Evolutionary conservation across 2,329 filamentous ascomycete species (phyloP).

Genomic region (Clonostachys rhizophaga): DNA sequence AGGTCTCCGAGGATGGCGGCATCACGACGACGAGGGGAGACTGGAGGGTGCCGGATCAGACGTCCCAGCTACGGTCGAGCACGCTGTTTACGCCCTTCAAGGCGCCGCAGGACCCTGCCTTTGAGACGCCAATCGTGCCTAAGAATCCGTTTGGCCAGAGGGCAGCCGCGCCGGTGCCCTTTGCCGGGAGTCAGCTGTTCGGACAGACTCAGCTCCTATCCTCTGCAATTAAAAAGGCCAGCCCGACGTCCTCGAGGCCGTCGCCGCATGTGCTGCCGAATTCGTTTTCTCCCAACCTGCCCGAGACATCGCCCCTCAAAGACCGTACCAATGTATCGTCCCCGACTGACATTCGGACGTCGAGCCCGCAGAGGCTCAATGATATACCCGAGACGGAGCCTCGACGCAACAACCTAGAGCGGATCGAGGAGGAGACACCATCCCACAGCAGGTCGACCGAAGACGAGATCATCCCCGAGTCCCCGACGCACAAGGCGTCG

Average conservation of each 20-base stretch:
- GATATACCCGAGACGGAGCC: conserved; percentile 19
- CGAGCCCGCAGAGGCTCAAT: conserved; percentile 31
- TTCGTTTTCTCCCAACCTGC: conserved; percentile 37
- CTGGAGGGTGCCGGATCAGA: conserved; percentile 30
- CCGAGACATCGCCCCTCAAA: conserved; percentile 43
- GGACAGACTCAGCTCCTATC: conserved; percentile 45
- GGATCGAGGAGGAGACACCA: conserved; percentile 15
- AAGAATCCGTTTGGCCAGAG: conserved; percentile 42
- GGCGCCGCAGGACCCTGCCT: conserved; percentile 1
- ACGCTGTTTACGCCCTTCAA: conserved; percentile 11
- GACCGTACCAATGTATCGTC: conserved; percentile 41
- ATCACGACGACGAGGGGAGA: conserved; percentile 29
- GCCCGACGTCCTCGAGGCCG: conserved; percentile 53
- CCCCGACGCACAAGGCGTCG: conserved; percentile 1
- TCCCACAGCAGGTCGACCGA: conserved; percentile 8
- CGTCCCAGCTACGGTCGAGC: conserved; percentile 14
- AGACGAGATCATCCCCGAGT: not conserved
- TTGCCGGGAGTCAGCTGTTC: conserved; percentile 46
- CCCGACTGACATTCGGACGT: conserved; percentile 30
- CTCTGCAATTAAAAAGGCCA: conserved; percentile 42
- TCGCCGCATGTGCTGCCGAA: conserved; percentile 44
- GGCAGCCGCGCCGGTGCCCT: conserved; percentile 21
- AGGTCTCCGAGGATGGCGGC: conserved; percentile 33
- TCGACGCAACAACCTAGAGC: conserved; percentile 9
- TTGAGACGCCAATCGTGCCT: conserved; percentile 42